Conservation (phyloP, 768 basidiomycete genomes). For the Clathrus columnatus region DNA sequence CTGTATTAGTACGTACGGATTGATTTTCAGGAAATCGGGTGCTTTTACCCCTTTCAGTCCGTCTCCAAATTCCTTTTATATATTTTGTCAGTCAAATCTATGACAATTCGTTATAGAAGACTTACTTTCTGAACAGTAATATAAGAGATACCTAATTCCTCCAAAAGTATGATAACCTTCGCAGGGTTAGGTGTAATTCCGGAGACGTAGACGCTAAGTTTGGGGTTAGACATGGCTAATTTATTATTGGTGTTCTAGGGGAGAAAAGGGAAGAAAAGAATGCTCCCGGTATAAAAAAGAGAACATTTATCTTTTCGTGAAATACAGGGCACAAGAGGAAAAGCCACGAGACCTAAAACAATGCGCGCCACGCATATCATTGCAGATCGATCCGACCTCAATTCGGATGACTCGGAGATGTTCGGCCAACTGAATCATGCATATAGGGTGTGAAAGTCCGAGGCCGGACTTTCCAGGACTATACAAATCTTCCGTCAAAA, state of each 20-base stretch:
- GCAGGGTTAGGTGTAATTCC: background rate
- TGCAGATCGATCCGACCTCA: too few relatives aligned
- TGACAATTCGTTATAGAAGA: background rate
- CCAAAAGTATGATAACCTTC: background rate
- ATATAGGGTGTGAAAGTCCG: background rate
- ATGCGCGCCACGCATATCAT: too few relatives aligned
- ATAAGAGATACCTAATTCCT: background rate
- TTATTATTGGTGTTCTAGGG: too few relatives aligned
- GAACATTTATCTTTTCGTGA: too few relatives aligned
- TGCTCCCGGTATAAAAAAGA: background rate
- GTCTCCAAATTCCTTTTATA: conserved; percentile 2
- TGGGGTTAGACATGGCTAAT: background rate
- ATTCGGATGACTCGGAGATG: too few relatives aligned
- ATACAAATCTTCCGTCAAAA: background rate
- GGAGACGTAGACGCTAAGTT: background rate
- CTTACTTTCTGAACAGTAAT: background rate
- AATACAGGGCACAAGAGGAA: too few relatives aligned
- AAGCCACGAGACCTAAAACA: too few relatives aligned
- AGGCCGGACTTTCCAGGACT: background rate
- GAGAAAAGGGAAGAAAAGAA: background rate
- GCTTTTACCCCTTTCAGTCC: conserved; percentile 2
- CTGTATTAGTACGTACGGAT: background rate
- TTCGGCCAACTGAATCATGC: too few relatives aligned
- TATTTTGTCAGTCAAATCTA: background rate
- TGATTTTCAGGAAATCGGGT: conserved; percentile 3